These are phyloP conservation scores for Colletotrichum shisoi DNA, from an alignment of 2,329 filamentous ascomycete genomes.

Conservation along the genomic window DNA sequence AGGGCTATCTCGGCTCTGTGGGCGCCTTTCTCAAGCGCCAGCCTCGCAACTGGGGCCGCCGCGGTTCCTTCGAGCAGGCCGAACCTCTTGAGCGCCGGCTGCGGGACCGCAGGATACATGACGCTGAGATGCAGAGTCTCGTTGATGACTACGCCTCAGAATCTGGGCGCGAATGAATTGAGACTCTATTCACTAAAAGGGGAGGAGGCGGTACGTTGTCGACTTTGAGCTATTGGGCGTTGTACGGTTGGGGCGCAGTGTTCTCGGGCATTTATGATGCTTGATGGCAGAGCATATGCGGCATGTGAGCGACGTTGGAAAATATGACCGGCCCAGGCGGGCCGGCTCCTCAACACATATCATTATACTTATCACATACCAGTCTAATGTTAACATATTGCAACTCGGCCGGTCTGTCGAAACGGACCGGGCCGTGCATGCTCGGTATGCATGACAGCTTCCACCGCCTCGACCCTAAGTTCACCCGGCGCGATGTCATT, in stretches of 20 bases:
- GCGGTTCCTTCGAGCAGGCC: conserved; percentile 74
- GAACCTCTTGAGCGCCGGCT: conserved; percentile 29
- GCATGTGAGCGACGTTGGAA: conserved; percentile 9
- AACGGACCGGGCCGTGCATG: neutral
- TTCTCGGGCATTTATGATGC: conserved; percentile 24
- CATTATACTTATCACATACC: conserved; percentile 16
- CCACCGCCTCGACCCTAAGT: neutral
- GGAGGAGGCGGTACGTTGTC: neutral
- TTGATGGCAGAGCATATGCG: conserved; percentile 23
- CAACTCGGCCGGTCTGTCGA: conserved; percentile 2
- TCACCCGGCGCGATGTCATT: neutral
- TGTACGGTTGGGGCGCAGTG: conserved; percentile 20
- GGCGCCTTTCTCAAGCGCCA: conserved; percentile 93
- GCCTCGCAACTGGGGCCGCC: conserved; percentile 87
- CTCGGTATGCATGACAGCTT: neutral
- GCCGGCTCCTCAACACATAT: conserved; percentile 4
- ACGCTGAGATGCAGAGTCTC: conserved; percentile 39
- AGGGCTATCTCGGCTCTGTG: conserved; percentile 92
- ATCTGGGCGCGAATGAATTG: conserved; percentile 25
- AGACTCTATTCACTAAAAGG: conserved; percentile 2
- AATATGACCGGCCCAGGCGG: neutral
- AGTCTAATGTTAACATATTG: conserved; percentile 31
- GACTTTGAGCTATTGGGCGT: conserved; percentile 21
- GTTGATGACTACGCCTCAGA: conserved; percentile 39
- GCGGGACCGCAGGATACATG: conserved; percentile 21